Evolutionary conservation across 2,329 filamentous ascomycete genomes (phyloP).

Genomic region (Kalaharituber pfeilii): DNA sequence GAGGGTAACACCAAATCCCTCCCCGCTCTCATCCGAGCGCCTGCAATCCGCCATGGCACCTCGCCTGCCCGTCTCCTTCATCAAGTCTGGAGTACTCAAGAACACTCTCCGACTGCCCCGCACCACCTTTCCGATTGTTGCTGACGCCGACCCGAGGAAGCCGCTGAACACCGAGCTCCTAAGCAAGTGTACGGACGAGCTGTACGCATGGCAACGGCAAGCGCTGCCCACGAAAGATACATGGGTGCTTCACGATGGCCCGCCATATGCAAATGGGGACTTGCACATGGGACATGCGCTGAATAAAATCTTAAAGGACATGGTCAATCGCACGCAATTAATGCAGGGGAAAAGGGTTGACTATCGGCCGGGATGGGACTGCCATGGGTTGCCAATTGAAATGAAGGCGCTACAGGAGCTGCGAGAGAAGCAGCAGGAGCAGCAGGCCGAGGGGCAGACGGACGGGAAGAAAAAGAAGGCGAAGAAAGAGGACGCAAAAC

Average conservation of each 20-base stretch:
- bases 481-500: constrained; percentile 20
- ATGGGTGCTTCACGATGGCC: constrained; percentile 85
- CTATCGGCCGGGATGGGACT: constrained; percentile 93
- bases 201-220: constrained; percentile 68
- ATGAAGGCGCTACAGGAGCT: constrained; percentile 64
- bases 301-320: constrained; percentile 94
- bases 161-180: constrained; percentile 38
- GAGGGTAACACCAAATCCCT: too few species aligned
- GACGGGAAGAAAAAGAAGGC: constrained; percentile 28
- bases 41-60: neutral
- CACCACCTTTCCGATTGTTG: constrained; percentile 43
- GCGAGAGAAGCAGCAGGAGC: constrained; percentile 23
- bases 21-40: too few species aligned
- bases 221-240: constrained; percentile 37
- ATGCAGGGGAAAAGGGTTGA: constrained; percentile 57
- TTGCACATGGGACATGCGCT: constrained; percentile 87
- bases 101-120: constrained; percentile 45
- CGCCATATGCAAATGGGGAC: constrained; percentile 85
- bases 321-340: constrained; percentile 67
- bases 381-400: constrained; percentile 92
- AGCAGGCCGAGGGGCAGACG: constrained; percentile 17
- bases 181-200: constrained; percentile 61
- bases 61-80: neutral
- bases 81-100: constrained; percentile 26
- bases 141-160: constrained; percentile 28